Conservation (phyloP, 441 rosid species). For the Flueggea neowawraea region DNA sequence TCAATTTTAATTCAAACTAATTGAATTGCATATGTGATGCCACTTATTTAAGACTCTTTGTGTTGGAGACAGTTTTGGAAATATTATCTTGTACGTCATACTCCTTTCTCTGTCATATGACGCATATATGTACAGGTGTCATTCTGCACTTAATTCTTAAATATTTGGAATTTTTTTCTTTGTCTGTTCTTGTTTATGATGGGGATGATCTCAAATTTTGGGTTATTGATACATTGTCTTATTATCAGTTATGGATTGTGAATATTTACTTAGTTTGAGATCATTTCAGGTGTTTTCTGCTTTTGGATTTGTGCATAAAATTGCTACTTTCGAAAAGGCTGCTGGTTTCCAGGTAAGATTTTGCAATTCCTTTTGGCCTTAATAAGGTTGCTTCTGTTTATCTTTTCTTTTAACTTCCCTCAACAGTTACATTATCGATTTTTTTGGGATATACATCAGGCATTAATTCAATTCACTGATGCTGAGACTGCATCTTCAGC, state of each 20-base stretch:
- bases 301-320: conserved; percentile 98
- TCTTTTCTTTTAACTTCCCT: background rate
- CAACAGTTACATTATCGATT: conserved; percentile 7
- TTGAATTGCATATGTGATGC: conserved; percentile 71
- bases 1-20: conserved; percentile 48
- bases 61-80: conserved; percentile 80
- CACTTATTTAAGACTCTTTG: conserved; percentile 65
- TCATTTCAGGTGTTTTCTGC: conserved; percentile 93
- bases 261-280: conserved; percentile 17
- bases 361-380: conserved; percentile 3
- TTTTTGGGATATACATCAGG: conserved; percentile 42
- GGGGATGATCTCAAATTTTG: conserved; percentile 25
- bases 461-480: conserved; percentile 91
- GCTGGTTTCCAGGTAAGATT: conserved; percentile 91
- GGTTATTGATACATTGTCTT: conserved; percentile 11
- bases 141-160: conserved; percentile 67
- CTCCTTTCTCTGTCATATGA: conserved; percentile 76
- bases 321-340: conserved; percentile 98
- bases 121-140: conserved; percentile 78
- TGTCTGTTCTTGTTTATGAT: conserved; percentile 14
- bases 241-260: conserved; percentile 4
- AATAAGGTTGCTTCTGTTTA: background rate
- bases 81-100: conserved; percentile 61
- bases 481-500: conserved; percentile 91
- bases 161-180: conserved; percentile 38